Evolutionary conservation across 805 yeast species (phyloP).

Genomic region (Myxozyma melibiosi): DNA sequence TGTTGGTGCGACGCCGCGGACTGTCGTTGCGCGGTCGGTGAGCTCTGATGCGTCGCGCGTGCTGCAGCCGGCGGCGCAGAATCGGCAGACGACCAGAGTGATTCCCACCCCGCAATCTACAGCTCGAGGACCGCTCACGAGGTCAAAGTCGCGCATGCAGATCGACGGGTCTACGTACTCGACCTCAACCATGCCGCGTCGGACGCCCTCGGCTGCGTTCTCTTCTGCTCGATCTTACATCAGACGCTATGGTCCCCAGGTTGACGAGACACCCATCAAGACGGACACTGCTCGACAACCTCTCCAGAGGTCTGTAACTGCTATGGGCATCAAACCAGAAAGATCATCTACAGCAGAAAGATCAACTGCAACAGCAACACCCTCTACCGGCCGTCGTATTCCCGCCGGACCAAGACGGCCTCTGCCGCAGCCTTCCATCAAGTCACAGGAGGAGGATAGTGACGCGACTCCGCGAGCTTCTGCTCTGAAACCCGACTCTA

Average conservation of each 20-base stretch:
- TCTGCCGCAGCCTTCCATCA: neutral
- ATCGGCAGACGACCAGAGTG: slow-evolving; percentile 3
- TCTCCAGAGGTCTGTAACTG: neutral
- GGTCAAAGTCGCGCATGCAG: slow-evolving; percentile 2
- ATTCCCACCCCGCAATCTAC: neutral
- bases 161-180: neutral
- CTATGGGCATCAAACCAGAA: neutral
- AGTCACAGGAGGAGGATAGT: neutral
- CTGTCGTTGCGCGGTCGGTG: neutral
- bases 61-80: slow-evolving; percentile 6
- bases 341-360: neutral
- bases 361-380: neutral
- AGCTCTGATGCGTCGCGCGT: neutral
- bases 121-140: slow-evolving; percentile 8
- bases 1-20: neutral
- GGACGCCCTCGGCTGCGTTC: no score
- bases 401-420: slow-evolving; percentile 1
- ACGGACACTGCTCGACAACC: no score
- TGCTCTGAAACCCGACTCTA: neutral
- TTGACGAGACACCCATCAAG: no score
- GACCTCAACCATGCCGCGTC: neutral
- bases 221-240: neutral
- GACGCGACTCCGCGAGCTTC: slow-evolving; percentile 9
- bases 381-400: neutral
- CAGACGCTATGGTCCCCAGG: no score